Base-by-base conservation (phyloP, 352 stramenopile species). In the Globisporangium echinulatum region DNA sequence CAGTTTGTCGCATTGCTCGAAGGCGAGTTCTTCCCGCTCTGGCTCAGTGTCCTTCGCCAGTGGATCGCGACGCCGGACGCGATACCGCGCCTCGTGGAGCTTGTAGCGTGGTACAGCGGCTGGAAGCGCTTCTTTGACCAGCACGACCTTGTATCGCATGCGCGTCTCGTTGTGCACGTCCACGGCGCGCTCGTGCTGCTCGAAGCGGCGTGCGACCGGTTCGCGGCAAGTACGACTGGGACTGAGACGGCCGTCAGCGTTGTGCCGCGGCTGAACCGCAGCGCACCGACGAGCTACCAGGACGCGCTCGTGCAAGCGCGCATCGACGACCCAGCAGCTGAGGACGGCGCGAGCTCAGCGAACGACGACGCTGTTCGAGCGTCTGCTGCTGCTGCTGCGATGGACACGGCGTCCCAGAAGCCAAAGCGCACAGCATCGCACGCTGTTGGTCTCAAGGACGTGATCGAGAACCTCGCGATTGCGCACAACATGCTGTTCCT, bases 21-120 rank as follows among this genome's bases (percentile, higher is more conserved):
- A 67, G 89, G 86, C 8, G 90, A 97, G 55, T 96, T 97, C 54
- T 97, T 97, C 54, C 84, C 87, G 0, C 88, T 94, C 60, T 97
- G 90, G 90, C 78, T 97, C 11, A 77, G 79, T 15, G 81, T 92
- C 14, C 65, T 97, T 51, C 84, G 78, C 13, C 73, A 72, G 51
- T 97, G 90, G 90, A 69, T 97, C 4, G 25, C 25, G 25, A 51
- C 49, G 5, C 9, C 36, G 0, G 52, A 57, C 14, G 64, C 68
- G 5, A 68, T 69, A 3, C 71, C 77, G 4, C 69, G 76, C 52
- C 56, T 95, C 43, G 47, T 49, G 1, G 88, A 96, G 61, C 61
- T 96, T 1, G 72, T 85, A 38, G 82, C 67, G 52, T 96, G 88
- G 88, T 96, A 95, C 64, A 67, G 70, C 19, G 86, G 88, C 4